A percentile compares a stretch with the other conserved stretches of the same genome.
These are phyloP conservation scores for Mallotus japonicus DNA, from an alignment of 441 rosid species.

Conservation along the genomic window DNA sequence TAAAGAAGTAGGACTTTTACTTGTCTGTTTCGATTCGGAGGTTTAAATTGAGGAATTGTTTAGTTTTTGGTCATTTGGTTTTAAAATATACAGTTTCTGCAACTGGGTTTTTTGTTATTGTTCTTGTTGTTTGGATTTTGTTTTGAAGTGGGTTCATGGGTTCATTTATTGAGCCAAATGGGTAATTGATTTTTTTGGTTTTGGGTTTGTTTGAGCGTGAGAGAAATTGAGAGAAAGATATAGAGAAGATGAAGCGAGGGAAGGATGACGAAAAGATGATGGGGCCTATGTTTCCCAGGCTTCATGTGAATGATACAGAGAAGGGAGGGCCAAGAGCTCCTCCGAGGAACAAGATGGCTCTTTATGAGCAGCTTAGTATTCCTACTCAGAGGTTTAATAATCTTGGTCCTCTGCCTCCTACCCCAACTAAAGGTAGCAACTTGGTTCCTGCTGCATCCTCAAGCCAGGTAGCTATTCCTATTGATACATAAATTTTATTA, in stretches of 20 bases:
- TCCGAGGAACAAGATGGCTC: slow-evolving; percentile 98
- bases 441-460: slow-evolving; percentile 46
- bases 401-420: slow-evolving; percentile 36
- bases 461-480: slow-evolving; percentile 47
- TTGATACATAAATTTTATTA: slow-evolving; percentile 17
- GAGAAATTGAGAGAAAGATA: slow-evolving; percentile 4
- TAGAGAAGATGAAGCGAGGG: slow-evolving; percentile 56
- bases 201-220: slow-evolving; percentile 20
- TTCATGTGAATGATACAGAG: slow-evolving; percentile 83
- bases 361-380: slow-evolving; percentile 81
- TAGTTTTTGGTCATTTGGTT: slow-evolving; percentile 7
- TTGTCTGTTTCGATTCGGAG: too few relatives aligned
- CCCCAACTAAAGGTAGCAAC: slow-evolving; percentile 26
- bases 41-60: not conserved
- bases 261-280: slow-evolving; percentile 61
- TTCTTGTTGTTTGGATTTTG: too few relatives aligned
- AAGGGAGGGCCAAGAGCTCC: slow-evolving; percentile 97
- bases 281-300: slow-evolving; percentile 86
- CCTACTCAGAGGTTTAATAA: slow-evolving; percentile 74
- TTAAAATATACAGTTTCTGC: slow-evolving; percentile 3
- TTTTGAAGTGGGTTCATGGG: slow-evolving; percentile 23
- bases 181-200: not conserved
- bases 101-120: slow-evolving; percentile 8
- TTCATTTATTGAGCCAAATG: slow-evolving; percentile 7
- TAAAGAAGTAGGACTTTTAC: too few relatives aligned